Conservation (phyloP, 1,284 basidiomycete species). For the Ceratobasidium sp. region DNA sequence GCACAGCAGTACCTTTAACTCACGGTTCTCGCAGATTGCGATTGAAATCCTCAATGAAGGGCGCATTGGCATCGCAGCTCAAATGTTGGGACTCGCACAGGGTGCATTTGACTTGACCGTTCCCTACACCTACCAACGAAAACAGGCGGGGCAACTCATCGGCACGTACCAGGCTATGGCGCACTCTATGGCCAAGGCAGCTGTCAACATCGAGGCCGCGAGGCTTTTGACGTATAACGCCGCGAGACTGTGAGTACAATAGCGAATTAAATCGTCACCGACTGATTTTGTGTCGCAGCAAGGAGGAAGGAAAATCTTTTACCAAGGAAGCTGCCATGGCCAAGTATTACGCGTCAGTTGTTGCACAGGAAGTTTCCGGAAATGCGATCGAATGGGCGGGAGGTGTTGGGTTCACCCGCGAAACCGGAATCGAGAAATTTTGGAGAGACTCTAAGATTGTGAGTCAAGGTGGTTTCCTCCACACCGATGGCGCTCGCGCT, state of each 20-base stretch:
- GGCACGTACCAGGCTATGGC: conserved; percentile 96
- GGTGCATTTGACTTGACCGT: conserved; percentile 96
- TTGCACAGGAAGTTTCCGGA: conserved; percentile 91
- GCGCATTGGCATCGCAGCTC: conserved; percentile 96
- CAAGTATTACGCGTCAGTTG: conserved; percentile 89
- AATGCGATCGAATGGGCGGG: conserved; percentile 97
- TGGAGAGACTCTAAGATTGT: conserved; percentile 97
- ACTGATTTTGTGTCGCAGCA: conserved; percentile 55
- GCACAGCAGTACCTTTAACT: not conserved
- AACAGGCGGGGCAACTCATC: conserved; percentile 93
- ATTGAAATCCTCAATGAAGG: conserved; percentile 99
- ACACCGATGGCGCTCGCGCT: conserved; percentile 1
- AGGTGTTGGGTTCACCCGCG: conserved; percentile 94
- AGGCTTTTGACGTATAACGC: conserved; percentile 97
- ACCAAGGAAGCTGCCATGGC: conserved; percentile 98
- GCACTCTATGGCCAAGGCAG: conserved; percentile 93
- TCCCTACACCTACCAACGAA: conserved; percentile 92
- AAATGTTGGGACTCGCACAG: conserved; percentile 97
- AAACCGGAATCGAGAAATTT: conserved; percentile 94
- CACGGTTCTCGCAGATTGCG: conserved; percentile 70
- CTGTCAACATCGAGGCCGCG: conserved; percentile 92
- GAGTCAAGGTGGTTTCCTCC: conserved; percentile 56
- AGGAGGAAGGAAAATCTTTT: conserved; percentile 91
- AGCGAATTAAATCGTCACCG: not conserved
- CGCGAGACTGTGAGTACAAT: conserved; percentile 69